Base-by-base conservation (phyloP, 139 green algal genomes). In the Closterium sp. region DNA sequence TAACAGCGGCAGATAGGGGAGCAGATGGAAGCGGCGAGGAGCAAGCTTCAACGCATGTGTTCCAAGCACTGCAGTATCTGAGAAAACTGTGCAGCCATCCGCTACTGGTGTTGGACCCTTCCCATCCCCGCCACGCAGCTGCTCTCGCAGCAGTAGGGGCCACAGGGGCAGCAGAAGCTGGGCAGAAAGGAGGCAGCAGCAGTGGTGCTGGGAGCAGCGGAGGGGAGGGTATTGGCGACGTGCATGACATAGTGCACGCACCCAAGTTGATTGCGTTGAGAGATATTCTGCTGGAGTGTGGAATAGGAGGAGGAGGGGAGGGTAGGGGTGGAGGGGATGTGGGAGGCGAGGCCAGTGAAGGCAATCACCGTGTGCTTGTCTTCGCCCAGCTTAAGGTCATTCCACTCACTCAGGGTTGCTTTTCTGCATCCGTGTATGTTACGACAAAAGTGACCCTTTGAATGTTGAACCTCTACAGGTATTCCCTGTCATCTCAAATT, bases 51-150 rank as follows among this genome's bases (percentile, higher is more conserved):
- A 89, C 91, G 70, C 31, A 93, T 70, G 89, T 97, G 17, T 97
- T 97, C 93, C 94, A 96, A 70, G 88, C 92, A 17, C 38, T 93
- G 87, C 95, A 98, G 88, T 98, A 98, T 94, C 95, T 99, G 88
- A 95, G 98, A 62, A 98, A 98, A 95, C 96, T 99, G 91, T 99
- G 98, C 96, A 98, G 96, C 92, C 98, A 99, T 95, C 98, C 98
- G 5, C 88, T 95, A 34, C 95, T 99, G 88, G 98, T 98, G 32
- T 93, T 99, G 85, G 96, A 98, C 91, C 94, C 91, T 24, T 70
- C 31, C 87, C 70, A 95, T n/a, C 91, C 95, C 0, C 93, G 91
- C 29, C 97, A 99, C 94, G 70, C 85, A 3, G 86, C 93, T 10
- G 96, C 92, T 31, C 22, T 94, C 13, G 1, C 24, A 28, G 89